A percentile compares a stretch with the other conserved stretches of the same genome.
Evolutionary conservation across 805 yeast species (phyloP).

Genomic region (baker's yeast (Saccharomyces cerevisiae)): DNA sequence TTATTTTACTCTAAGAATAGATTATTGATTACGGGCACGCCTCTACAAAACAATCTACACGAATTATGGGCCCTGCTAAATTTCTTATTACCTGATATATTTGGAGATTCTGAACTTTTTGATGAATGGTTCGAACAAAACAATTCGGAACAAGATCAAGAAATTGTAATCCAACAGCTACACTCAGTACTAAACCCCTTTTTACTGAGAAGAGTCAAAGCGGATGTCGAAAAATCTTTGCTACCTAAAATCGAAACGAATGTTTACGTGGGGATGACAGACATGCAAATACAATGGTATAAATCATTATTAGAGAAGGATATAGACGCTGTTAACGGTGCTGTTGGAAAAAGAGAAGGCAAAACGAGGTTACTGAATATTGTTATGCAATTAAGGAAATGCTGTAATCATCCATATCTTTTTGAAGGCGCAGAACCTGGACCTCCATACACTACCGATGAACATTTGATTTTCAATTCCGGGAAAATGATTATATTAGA

Average conservation of each 20-base stretch:
- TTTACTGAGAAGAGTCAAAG: conserved; percentile 76
- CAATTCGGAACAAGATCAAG: conserved; percentile 52
- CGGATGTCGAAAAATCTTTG: conserved; percentile 87
- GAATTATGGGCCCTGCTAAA: conserved; percentile 94
- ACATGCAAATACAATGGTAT: conserved; percentile 92
- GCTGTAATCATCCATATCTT: conserved; percentile 93
- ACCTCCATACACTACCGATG: conserved; percentile 93
- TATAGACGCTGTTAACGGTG: conserved; percentile 93
- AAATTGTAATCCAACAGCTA: conserved; percentile 75
- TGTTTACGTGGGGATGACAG: conserved; percentile 88
- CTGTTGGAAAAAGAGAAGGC: conserved; percentile 86
- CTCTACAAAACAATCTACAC: conserved; percentile 87
- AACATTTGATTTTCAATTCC: conserved; percentile 79
- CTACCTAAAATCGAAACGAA: conserved; percentile 87
- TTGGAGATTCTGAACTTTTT: conserved; percentile 82
- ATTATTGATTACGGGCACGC: conserved; percentile 89
- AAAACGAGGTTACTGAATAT: conserved; percentile 85
- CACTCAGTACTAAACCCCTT: conserved; percentile 87
- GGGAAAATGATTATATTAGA: conserved; percentile 88
- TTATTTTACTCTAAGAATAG: conserved; percentile 79
- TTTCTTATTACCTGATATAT: conserved; percentile 87
- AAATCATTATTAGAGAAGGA: conserved; percentile 82
- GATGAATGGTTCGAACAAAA: conserved; percentile 75
- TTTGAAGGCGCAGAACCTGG: conserved; percentile 99
- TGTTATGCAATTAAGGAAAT: conserved; percentile 92